A percentile compares a stretch with the other conserved stretches of the same genome.
Conservation (phyloP, 208 protist genomes). For the Trypanosoma scelopori region DNA sequence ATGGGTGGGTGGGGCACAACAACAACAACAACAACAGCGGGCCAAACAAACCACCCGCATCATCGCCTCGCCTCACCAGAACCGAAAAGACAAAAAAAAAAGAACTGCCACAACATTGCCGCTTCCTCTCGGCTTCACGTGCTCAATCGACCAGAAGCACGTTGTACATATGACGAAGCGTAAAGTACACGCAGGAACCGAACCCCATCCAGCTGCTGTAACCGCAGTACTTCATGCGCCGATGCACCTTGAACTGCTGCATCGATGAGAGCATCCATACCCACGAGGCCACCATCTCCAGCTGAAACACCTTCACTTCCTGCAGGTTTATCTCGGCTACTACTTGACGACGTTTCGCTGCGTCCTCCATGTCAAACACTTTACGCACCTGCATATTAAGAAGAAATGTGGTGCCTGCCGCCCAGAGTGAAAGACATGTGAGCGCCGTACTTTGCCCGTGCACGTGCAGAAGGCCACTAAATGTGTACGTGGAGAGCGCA, state of each 20-base stretch:
- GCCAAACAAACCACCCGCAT: constrained; percentile 5
- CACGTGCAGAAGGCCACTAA: constrained; percentile 64
- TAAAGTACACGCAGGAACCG: constrained; percentile 60
- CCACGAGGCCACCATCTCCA: constrained; percentile 71
- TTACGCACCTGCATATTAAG: constrained; percentile 60
- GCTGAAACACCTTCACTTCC: constrained; percentile 52
- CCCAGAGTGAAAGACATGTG: constrained; percentile 74
- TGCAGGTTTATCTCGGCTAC: constrained; percentile 11
- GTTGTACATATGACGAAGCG: constrained; percentile 60
- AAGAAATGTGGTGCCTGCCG: constrained; percentile 66
- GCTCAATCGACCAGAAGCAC: constrained; percentile 35
- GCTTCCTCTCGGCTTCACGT: neutral
- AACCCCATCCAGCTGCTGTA: constrained; percentile 85
- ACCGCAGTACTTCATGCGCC: constrained; percentile 72
- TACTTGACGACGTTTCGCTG: constrained; percentile 15
- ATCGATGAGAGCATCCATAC: constrained; percentile 78
- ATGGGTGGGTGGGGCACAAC: too few relatives aligned
- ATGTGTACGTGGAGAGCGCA: constrained; percentile 58
- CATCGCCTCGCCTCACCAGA: neutral
- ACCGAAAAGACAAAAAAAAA: constrained; percentile 15
- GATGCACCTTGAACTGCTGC: constrained; percentile 78
- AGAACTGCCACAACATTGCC: neutral
- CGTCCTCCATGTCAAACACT: constrained; percentile 38
- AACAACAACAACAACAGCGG: too few relatives aligned
- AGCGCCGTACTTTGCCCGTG: constrained; percentile 74